Evolutionary conservation across 176 grass and related monocot species (phyloP).

Genomic region (Alloteropsis semialata): DNA sequence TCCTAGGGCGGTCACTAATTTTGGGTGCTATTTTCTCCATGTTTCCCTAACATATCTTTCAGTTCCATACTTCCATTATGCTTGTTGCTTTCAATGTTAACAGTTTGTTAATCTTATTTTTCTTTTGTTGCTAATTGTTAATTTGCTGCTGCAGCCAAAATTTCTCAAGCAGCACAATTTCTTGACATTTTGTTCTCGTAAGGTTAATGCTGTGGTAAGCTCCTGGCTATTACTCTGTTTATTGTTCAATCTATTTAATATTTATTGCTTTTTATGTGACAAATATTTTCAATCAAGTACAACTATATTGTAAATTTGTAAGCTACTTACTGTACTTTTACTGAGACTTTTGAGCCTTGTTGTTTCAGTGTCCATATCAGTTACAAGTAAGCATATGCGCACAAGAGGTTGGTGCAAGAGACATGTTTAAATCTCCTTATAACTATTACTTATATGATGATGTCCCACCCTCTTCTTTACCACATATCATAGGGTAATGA

Average conservation of each 20-base stretch:
- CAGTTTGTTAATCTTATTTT: conserved; percentile 20
- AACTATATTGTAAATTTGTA: neutral
- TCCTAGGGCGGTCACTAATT: neutral
- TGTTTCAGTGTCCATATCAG: conserved; percentile 62
- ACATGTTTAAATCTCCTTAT: conserved; percentile 52
- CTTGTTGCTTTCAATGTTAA: conserved; percentile 17
- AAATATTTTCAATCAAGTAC: neutral
- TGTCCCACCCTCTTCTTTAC: conserved; percentile 55
- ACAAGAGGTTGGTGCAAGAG: conserved; percentile 62
- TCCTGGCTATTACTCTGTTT: conserved; percentile 3
- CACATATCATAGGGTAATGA: conserved; percentile 58
- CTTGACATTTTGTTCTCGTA: conserved; percentile 68
- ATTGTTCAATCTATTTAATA: conserved; percentile 18
- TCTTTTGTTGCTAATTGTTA: conserved; percentile 25
- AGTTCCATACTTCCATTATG: neutral
- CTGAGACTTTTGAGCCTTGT: conserved; percentile 31
- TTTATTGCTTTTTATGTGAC: neutral
- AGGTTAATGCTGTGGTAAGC: conserved; percentile 58
- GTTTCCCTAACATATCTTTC: conserved; percentile 8
- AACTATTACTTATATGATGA: conserved; percentile 63
- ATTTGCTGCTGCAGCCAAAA: conserved; percentile 44
- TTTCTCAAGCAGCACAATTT: conserved; percentile 50
- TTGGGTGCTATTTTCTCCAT: neutral
- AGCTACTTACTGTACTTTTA: conserved; percentile 16
- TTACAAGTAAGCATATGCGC: conserved; percentile 62